Percentiles rank a stretch among this genome's conserved stretches.
Conservation (phyloP, 2,329 filamentous ascomycete species). For the Penicillium sp. region DNA sequence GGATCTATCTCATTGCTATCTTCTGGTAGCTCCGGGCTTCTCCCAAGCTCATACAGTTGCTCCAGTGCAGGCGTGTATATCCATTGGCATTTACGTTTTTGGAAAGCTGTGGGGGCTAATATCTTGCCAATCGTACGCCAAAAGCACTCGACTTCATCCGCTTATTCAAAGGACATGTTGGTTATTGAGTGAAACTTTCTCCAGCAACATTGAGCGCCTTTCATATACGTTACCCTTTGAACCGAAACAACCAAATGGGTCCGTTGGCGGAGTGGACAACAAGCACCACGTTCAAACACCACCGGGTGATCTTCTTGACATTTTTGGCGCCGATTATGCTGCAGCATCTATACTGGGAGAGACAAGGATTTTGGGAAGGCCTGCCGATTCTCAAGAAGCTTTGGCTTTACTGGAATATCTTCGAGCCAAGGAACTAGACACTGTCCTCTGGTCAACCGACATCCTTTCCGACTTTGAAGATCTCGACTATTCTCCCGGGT, state of each 20-base stretch:
- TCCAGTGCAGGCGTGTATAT: constrained; percentile 84
- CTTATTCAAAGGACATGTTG: constrained; percentile 87
- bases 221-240: constrained; percentile 81
- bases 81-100: constrained; percentile 85
- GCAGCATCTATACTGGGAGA: constrained; percentile 78
- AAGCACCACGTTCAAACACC: constrained; percentile 82
- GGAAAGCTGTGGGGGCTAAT: constrained; percentile 83
- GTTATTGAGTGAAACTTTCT: constrained; percentile 79
- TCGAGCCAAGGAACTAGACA: constrained; percentile 68
- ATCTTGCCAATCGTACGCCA: constrained; percentile 76
- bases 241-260: constrained; percentile 74
- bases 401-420: constrained; percentile 81
- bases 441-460: constrained; percentile 74
- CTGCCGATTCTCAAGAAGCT: constrained; percentile 76
- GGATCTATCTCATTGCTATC: constrained; percentile 78
- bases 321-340: constrained; percentile 84
- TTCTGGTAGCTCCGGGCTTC: constrained; percentile 81
- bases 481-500: constrained; percentile 73
- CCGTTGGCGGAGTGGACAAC: constrained; percentile 68
- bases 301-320: constrained; percentile 74
- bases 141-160: constrained; percentile 80
- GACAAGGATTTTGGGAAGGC: constrained; percentile 74
- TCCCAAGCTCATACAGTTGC: constrained; percentile 78
- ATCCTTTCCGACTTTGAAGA: constrained; percentile 75
- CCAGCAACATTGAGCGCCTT: constrained; percentile 78